phyloP scores from a whole-genome alignment of 306 rosid genomes.

The Rosa chinensis region DNA sequence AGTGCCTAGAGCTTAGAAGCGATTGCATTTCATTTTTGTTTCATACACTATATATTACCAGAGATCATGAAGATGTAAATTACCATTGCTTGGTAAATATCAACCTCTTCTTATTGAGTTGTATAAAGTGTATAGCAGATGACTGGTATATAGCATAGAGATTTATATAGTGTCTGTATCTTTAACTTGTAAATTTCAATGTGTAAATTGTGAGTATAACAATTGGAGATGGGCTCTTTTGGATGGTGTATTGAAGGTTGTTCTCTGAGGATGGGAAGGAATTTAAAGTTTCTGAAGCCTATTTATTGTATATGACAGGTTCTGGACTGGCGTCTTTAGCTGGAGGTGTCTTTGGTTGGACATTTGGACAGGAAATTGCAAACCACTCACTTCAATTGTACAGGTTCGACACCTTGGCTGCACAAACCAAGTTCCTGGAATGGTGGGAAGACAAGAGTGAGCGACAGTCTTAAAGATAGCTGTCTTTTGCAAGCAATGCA shows the following conservation, averaged over 20 bases:
- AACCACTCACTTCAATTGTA: constrained; percentile 79
- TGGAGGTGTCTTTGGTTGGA: constrained; percentile 70
- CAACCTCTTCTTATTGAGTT: neutral
- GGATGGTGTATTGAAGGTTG: neutral
- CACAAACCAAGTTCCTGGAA: constrained; percentile 75
- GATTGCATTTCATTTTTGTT: neutral
- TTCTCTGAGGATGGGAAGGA: neutral
- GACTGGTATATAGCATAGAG: neutral
- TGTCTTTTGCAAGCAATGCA: constrained; percentile 10
- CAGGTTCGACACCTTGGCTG: constrained; percentile 71
- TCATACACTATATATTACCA: neutral
- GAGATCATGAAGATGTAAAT: neutral
- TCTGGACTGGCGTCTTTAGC: constrained; percentile 69
- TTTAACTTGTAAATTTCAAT: neutral
- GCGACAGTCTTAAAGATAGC: constrained; percentile 26
- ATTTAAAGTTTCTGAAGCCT: neutral
- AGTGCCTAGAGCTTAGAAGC: neutral
- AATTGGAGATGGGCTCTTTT: neutral
- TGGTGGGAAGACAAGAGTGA: constrained; percentile 73
- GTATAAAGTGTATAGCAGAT: neutral
- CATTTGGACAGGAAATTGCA: constrained; percentile 73
- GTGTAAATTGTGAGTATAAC: neutral
- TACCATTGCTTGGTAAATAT: neutral
- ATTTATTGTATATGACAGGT: constrained; percentile 40
- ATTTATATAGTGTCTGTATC: neutral